phyloP scores from a whole-genome alignment of 345 rosid genomes.

The Carallia pectinifolia region DNA sequence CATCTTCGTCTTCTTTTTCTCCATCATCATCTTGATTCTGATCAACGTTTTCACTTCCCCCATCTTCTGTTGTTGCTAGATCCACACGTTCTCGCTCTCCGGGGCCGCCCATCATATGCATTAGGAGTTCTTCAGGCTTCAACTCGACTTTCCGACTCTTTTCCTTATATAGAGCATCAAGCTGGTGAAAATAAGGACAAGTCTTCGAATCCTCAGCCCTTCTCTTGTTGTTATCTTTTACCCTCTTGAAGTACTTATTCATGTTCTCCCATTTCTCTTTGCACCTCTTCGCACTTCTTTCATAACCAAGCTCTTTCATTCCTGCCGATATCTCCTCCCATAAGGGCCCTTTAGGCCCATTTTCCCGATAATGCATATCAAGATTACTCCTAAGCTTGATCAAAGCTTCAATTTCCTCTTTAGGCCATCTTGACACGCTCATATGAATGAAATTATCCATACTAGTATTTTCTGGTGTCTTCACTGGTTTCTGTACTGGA shows the following conservation, averaged over 20 bases:
- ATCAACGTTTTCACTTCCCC: slow-evolving; percentile 29
- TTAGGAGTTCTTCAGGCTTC: slow-evolving; percentile 52
- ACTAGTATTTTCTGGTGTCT: slow-evolving; percentile 4
- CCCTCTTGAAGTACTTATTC: slow-evolving; percentile 42
- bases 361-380: slow-evolving; percentile 27
- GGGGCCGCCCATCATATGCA: slow-evolving; percentile 48
- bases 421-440: slow-evolving; percentile 33
- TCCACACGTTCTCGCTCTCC: slow-evolving; percentile 32
- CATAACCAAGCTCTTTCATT: slow-evolving; percentile 30
- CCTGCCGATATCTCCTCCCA: slow-evolving; percentile 33
- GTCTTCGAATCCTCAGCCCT: slow-evolving; percentile 31
- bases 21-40: slow-evolving; percentile 30
- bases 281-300: slow-evolving; percentile 33
- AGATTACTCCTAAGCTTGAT: slow-evolving; percentile 26
- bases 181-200: slow-evolving; percentile 37
- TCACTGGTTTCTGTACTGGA: slow-evolving; percentile 13
- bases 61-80: slow-evolving; percentile 33
- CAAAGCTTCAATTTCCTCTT: slow-evolving; percentile 33
- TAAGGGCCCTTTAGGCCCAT: slow-evolving; percentile 29
- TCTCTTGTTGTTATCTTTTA: slow-evolving; percentile 34
- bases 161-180: slow-evolving; percentile 62
- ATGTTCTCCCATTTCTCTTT: slow-evolving; percentile 42
- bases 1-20: slow-evolving; percentile 28
- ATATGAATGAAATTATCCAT: slow-evolving; percentile 14
- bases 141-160: slow-evolving; percentile 39